Percentiles rank a stretch among this genome's conserved stretches.
Conservation (phyloP, 345 rosid species). For the Eucalyptus erythrocorys region DNA sequence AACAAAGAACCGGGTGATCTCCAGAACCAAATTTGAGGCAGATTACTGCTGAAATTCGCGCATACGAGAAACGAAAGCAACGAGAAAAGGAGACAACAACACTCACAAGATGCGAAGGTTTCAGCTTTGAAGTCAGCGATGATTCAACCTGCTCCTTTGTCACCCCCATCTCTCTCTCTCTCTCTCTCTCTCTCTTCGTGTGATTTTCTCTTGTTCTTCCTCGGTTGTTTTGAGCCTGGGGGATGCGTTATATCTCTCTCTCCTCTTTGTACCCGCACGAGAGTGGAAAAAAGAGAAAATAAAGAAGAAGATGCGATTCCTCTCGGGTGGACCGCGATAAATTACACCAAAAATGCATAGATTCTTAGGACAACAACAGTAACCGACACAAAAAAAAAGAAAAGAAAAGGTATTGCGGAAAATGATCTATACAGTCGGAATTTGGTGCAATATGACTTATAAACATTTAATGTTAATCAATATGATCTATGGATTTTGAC, state of each 20-base stretch:
- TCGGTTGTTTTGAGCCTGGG: neutral
- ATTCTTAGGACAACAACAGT: neutral
- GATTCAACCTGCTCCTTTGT: conserved; percentile 74
- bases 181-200: neutral
- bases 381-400: neutral
- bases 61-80: neutral
- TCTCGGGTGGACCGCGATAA: neutral
- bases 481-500: no score
- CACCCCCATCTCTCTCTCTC: conserved; percentile 42
- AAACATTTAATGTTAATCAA: no score
- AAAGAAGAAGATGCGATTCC: neutral
- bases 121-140: conserved; percentile 54
- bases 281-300: neutral
- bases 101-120: conserved; percentile 62
- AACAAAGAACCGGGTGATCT: neutral
- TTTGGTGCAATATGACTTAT: no score
- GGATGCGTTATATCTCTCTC: neutral
- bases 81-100: neutral
- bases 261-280: neutral
- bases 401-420: no score
- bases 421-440: no score
- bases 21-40: neutral
- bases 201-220: neutral
- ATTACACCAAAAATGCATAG: neutral
- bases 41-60: neutral